phyloP scores from a whole-genome alignment of 495 filamentous ascomycete species.

The Aspergillus conjunctus region DNA sequence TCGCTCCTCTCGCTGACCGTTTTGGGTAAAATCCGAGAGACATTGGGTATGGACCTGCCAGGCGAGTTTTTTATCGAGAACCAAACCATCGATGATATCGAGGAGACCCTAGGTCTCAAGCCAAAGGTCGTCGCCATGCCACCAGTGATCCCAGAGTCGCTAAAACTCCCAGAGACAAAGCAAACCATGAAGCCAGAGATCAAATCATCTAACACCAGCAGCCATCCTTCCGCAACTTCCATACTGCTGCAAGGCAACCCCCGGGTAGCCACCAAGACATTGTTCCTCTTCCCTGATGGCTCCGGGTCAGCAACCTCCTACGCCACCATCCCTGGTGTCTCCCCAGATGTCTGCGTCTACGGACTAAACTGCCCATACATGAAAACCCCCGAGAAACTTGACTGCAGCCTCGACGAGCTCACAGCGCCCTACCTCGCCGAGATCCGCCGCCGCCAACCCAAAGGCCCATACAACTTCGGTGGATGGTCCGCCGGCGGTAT shows the following conservation, averaged over 20 bases:
- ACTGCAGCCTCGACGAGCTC: constrained; percentile 57
- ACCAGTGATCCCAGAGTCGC: constrained; percentile 24
- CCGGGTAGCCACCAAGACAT: constrained; percentile 30
- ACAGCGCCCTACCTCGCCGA: constrained; percentile 62
- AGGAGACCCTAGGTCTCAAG: constrained; percentile 47
- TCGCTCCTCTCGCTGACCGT: constrained; percentile 56
- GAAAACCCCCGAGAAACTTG: constrained; percentile 59
- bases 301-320: constrained; percentile 53
- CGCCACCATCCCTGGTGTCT: constrained; percentile 58
- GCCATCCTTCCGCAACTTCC: constrained; percentile 50
- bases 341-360: constrained; percentile 57
- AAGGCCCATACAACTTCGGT: constrained; percentile 68
- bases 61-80: constrained; percentile 63
- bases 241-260: constrained; percentile 42
- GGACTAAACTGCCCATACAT: constrained; percentile 70
- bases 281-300: constrained; percentile 44
- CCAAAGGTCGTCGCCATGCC: constrained; percentile 32
- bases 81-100: constrained; percentile 57
- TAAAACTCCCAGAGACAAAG: constrained; percentile 27
- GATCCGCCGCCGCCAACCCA: constrained; percentile 72
- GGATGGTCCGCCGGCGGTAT: constrained; percentile 89
- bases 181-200: constrained; percentile 22
- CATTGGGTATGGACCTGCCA: constrained; percentile 50
- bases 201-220: constrained; percentile 18
- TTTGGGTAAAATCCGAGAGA: constrained; percentile 57